Percentiles rank a stretch among this genome's conserved stretches.
These are phyloP conservation scores for Lobulomyces angularis DNA, from an alignment of 192 early-diverging fungal genomes.

Conservation along the genomic window DNA sequence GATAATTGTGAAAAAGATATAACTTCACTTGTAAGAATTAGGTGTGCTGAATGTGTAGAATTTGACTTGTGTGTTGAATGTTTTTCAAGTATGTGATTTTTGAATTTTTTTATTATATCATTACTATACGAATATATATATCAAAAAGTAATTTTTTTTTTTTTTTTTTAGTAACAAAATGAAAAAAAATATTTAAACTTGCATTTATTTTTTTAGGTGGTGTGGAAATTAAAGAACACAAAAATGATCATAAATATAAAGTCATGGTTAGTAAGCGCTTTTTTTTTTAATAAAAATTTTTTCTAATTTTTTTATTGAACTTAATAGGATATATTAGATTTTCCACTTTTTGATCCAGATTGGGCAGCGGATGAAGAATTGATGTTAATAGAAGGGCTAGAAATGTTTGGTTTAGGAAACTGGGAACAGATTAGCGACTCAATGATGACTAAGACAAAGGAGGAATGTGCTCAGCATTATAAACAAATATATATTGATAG, in stretches of 20 bases:
- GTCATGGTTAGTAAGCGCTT: slow-evolving; percentile 55
- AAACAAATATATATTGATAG: slow-evolving; percentile 65
- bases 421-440: slow-evolving; percentile 92
- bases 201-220: too few relatives aligned
- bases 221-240: slow-evolving; percentile 66
- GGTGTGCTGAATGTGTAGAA: slow-evolving; percentile 55
- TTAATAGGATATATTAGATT: slow-evolving; percentile 59
- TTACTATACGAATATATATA: too few relatives aligned
- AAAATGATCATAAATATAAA: slow-evolving; percentile 73
- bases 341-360: slow-evolving; percentile 77
- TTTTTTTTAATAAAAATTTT: slow-evolving; percentile 8
- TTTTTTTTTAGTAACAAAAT: too few relatives aligned
- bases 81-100: too few relatives aligned
- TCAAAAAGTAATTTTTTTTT: too few relatives aligned
- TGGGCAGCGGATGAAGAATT: slow-evolving; percentile 98
- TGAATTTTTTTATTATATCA: too few relatives aligned
- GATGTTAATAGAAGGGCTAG: slow-evolving; percentile 77
- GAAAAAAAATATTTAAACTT: too few relatives aligned
- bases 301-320: too few relatives aligned
- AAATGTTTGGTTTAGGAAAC: slow-evolving; percentile 90
- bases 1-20: slow-evolving; percentile 83
- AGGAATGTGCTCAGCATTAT: slow-evolving; percentile 87
- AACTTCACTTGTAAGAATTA: slow-evolving; percentile 76
- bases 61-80: slow-evolving; percentile 92
- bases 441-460: slow-evolving; percentile 77